A percentile compares a stretch with the other conserved stretches of the same genome.
Conservation (phyloP, 305 asterid genomes). For the Plantago rigida region DNA sequence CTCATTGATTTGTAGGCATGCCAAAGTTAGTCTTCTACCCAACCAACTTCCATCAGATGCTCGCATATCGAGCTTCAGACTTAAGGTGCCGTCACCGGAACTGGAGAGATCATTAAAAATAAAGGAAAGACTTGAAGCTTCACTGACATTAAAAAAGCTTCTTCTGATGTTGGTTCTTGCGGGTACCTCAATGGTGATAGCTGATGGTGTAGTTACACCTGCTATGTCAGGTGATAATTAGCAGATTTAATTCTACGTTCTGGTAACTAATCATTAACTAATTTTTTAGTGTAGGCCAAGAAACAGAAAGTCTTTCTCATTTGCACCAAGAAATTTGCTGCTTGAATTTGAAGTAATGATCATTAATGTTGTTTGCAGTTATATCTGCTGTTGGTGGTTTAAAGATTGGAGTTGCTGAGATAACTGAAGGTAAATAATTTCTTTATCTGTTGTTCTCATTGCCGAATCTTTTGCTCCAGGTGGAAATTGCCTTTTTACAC, state of each 20-base stretch:
- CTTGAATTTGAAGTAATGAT: constrained; percentile 23
- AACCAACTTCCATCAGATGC: constrained; percentile 92
- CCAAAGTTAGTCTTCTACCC: constrained; percentile 94
- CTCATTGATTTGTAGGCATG: constrained; percentile 95
- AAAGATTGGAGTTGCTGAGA: constrained; percentile 75
- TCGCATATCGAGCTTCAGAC: constrained; percentile 92
- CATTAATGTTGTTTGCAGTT: constrained; percentile 48
- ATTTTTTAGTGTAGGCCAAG: constrained; percentile 23
- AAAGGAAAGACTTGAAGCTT: constrained; percentile 87
- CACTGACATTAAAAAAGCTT: constrained; percentile 75
- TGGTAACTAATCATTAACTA: constrained; percentile 18
- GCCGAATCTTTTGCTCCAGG: constrained; percentile 3
- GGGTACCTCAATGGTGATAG: constrained; percentile 98
- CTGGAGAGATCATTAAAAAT: constrained; percentile 90
- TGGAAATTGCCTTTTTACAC: constrained; percentile 6
- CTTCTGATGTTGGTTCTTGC: constrained; percentile 87
- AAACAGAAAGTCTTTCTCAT: constrained; percentile 6
- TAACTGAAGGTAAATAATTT: constrained; percentile 60
- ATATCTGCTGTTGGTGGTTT: constrained; percentile 93
- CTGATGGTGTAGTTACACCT: constrained; percentile 97
- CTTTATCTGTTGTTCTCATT: constrained; percentile 16
- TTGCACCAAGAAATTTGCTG: constrained; percentile 17
- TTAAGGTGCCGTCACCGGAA: constrained; percentile 97
- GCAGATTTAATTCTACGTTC: constrained; percentile 22
- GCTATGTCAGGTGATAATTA: constrained; percentile 84